Evolutionary conservation across 2,329 filamentous ascomycete species (phyloP).

Genomic region (Gnomoniopsis sp.): DNA sequence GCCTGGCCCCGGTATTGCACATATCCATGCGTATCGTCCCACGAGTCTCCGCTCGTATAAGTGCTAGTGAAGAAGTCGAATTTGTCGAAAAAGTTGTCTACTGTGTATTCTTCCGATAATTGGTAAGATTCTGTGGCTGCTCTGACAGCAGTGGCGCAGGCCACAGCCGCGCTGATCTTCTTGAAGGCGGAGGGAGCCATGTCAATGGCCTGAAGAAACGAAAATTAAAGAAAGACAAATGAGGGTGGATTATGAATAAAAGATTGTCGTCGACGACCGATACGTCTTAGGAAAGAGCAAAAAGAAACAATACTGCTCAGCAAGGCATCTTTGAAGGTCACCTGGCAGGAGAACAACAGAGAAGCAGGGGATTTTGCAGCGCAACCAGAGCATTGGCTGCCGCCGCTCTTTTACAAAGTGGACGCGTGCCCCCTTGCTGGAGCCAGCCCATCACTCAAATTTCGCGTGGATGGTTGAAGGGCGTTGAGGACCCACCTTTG

Average conservation of each 20-base stretch:
- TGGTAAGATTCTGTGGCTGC: slow-evolving; percentile 11
- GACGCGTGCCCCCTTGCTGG: background rate
- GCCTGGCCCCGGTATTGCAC: slow-evolving; percentile 48
- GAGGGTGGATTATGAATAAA: slow-evolving; percentile 7
- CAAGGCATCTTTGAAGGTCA: background rate
- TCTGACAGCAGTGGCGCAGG: slow-evolving; percentile 7
- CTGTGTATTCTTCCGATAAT: slow-evolving; percentile 9
- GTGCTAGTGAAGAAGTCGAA: slow-evolving; percentile 34
- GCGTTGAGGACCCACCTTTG: background rate
- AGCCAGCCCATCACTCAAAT: slow-evolving; percentile 1
- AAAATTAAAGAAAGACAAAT: slow-evolving; percentile 1
- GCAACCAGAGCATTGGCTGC: background rate
- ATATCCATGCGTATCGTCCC: slow-evolving; percentile 63
- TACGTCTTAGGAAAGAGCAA: slow-evolving; percentile 12
- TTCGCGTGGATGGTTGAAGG: background rate
- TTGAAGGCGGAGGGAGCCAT: slow-evolving; percentile 14
- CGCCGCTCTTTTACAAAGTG: background rate
- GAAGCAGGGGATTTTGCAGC: background rate
- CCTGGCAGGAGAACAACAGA: background rate
- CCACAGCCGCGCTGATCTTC: slow-evolving; percentile 14
- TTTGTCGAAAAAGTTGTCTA: slow-evolving; percentile 45
- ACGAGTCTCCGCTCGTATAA: slow-evolving; percentile 18
- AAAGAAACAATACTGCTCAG: background rate
- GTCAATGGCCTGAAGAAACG: background rate
- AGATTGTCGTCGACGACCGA: slow-evolving; percentile 10